Conservation (phyloP, 139 green algal species). For the Chlorella ohadii region DNA sequence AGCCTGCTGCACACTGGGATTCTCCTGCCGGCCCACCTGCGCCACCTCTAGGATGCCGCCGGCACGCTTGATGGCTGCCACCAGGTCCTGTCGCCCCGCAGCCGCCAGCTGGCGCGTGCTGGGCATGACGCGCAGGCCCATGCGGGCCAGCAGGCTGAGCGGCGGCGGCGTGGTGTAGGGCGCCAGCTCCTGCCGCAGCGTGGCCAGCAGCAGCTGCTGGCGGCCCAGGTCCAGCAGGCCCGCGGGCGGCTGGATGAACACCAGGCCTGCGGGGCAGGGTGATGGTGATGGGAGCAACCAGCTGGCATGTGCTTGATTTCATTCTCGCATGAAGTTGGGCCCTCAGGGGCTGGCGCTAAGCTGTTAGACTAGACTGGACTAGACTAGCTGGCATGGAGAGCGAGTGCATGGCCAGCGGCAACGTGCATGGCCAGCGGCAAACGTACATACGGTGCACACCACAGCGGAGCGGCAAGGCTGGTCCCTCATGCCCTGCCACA, state of each 20-base stretch:
- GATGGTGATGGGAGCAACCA: too few relatives aligned
- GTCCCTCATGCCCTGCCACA: too few relatives aligned
- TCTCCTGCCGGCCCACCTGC: background rate
- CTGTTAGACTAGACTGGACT: too few relatives aligned
- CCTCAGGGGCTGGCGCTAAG: too few relatives aligned
- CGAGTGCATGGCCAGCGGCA: too few relatives aligned
- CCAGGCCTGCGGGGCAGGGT: background rate
- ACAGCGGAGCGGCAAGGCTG: background rate
- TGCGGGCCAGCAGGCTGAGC: slow-evolving; percentile 4
- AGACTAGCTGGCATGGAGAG: too few relatives aligned
- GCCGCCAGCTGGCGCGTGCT: slow-evolving; percentile 24
- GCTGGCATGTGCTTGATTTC: too few relatives aligned
- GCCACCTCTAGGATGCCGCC: slow-evolving; percentile 51
- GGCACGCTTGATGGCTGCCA: slow-evolving; percentile 5
- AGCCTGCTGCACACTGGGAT: too few relatives aligned
- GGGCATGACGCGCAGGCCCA: slow-evolving; percentile 45
- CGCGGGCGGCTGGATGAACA: slow-evolving; percentile 20
- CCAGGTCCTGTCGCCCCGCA: slow-evolving; percentile 36
- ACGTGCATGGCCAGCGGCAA: too few relatives aligned
- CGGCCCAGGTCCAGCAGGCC: slow-evolving; percentile 50
- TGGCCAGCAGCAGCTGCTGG: slow-evolving; percentile 21
- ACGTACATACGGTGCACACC: too few relatives aligned
- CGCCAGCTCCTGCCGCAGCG: slow-evolving; percentile 26
- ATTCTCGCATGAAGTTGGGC: too few relatives aligned
- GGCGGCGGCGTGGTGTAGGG: slow-evolving; percentile 12